phyloP scores from a whole-genome alignment of 805 yeast genomes.

The Monosporozyma servazzii region DNA sequence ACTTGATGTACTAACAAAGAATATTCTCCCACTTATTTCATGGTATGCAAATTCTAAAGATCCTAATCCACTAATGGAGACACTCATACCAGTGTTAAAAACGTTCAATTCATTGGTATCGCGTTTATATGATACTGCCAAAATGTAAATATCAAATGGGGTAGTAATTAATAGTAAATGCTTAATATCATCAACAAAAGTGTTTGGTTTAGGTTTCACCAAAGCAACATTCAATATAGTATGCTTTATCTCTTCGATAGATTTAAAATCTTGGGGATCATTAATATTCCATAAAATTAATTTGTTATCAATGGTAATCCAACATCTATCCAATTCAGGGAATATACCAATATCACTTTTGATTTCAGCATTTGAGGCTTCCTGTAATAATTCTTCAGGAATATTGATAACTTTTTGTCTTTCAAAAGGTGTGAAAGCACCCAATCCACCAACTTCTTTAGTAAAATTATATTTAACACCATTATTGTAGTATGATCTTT shows the following conservation, averaged over 20 bases:
- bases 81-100: slow-evolving; percentile 74
- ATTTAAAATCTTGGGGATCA: slow-evolving; percentile 56
- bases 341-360: slow-evolving; percentile 75
- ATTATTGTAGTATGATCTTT: slow-evolving; percentile 39
- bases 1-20: slow-evolving; percentile 73
- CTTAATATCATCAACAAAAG: slow-evolving; percentile 71
- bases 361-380: slow-evolving; percentile 56
- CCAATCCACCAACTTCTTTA: slow-evolving; percentile 36
- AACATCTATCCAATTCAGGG: slow-evolving; percentile 69
- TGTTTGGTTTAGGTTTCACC: slow-evolving; percentile 72
- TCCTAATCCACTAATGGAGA: slow-evolving; percentile 68
- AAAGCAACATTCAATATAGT: slow-evolving; percentile 67
- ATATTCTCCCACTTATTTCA: slow-evolving; percentile 64
- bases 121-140: slow-evolving; percentile 53
- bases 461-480: slow-evolving; percentile 63
- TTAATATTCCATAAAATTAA: slow-evolving; percentile 76
- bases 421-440: slow-evolving; percentile 65
- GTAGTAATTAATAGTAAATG: slow-evolving; percentile 72
- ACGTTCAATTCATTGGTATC: slow-evolving; percentile 47
- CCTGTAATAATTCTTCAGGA: slow-evolving; percentile 74
- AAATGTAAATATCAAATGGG: slow-evolving; percentile 63
- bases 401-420: slow-evolving; percentile 57
- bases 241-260: slow-evolving; percentile 74
- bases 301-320: slow-evolving; percentile 79
- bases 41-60: slow-evolving; percentile 54